These are phyloP conservation scores for Plasmodium vinckei DNA, from an alignment of 169 alveolate genomes.

Conservation along the genomic window DNA sequence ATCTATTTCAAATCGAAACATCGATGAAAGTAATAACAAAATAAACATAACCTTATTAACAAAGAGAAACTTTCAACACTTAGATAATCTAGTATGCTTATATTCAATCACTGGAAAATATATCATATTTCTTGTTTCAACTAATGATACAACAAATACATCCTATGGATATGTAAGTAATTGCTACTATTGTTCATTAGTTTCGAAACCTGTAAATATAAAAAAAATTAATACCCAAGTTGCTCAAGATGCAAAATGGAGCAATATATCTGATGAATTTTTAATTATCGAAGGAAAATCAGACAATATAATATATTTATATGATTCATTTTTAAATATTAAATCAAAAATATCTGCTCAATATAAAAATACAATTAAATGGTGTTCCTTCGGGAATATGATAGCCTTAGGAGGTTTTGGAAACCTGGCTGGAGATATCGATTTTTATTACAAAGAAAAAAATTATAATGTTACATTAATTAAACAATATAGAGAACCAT, in stretches of 20 bases:
- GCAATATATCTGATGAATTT: slow-evolving; percentile 79
- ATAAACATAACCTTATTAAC: slow-evolving; percentile 9
- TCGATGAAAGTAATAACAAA: not conserved
- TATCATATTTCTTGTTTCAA: slow-evolving; percentile 27
- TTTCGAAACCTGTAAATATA: slow-evolving; percentile 15
- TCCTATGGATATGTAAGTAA: slow-evolving; percentile 61
- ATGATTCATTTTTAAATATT: slow-evolving; percentile 74
- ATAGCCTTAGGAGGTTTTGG: slow-evolving; percentile 87
- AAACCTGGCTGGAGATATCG: slow-evolving; percentile 85
- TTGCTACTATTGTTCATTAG: slow-evolving; percentile 52
- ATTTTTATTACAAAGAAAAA: slow-evolving; percentile 78
- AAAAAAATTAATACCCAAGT: slow-evolving; percentile 77
- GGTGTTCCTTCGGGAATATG: slow-evolving; percentile 86
- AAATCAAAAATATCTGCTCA: slow-evolving; percentile 77
- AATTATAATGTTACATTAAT: slow-evolving; percentile 76
- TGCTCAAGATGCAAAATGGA: slow-evolving; percentile 86
- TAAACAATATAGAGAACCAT: slow-evolving; percentile 81
- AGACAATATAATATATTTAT: slow-evolving; percentile 80
- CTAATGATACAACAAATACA: slow-evolving; percentile 49
- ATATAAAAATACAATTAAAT: slow-evolving; percentile 84
- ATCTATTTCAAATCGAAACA: not conserved
- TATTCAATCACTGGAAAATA: slow-evolving; percentile 40
- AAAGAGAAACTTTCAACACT: slow-evolving; percentile 9
- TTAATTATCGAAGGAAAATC: slow-evolving; percentile 84
- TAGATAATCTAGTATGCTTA: slow-evolving; percentile 26